Base-by-base conservation (phyloP, 371 early-diverging fungal genomes). In the Syncephalastrum racemosum region DNA sequence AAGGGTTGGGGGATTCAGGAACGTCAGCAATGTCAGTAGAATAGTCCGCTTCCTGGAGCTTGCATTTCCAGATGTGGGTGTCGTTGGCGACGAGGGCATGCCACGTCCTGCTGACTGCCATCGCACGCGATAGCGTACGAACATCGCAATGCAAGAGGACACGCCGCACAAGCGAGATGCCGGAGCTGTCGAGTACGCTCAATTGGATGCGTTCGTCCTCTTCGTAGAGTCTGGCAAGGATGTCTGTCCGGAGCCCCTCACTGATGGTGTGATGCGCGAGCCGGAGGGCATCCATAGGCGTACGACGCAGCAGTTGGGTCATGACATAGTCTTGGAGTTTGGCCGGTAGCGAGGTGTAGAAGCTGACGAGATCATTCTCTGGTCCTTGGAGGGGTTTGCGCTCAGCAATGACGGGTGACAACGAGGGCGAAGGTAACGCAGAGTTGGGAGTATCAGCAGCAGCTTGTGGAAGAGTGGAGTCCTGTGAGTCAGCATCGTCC, bases 241-340 rank as follows among this genome's bases (percentile, higher is more conserved):
- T 92, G 72, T 97, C 96, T 50, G 86, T 80, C 64, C 92, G 90
- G 57, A 96, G 81, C 5, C 86, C 85, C 0, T 94, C 90, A 36
- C 84, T 75, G 48, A 95, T 83, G 12, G 89, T 67, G 14, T 87
- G 83, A 56, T 87, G 81, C 5, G 90, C 85, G 68, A 90, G 88
- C 67, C 94, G 94, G 45, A 96, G 82, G 0, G 92, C 83, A 4
- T 81, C 77, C 22, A 80, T 76, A 6, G 87, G 81, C 39, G 79
- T 57, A 14, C 63, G 63, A 7, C 63, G 63, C 44, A 62, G 63
- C n/a, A 62, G 36, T 16, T 62, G 63, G 10, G 58, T 27, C 14
- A 62, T 25, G 19, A 62, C 41, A 23, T 62, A 62, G 43, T 51
- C 24, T 57, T 50, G 57, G 23, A 62, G 46, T 39, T 53, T 47